Evolutionary conservation across 805 yeast genomes (phyloP).

Genomic region (Sungouiozyma intestinalis): DNA sequence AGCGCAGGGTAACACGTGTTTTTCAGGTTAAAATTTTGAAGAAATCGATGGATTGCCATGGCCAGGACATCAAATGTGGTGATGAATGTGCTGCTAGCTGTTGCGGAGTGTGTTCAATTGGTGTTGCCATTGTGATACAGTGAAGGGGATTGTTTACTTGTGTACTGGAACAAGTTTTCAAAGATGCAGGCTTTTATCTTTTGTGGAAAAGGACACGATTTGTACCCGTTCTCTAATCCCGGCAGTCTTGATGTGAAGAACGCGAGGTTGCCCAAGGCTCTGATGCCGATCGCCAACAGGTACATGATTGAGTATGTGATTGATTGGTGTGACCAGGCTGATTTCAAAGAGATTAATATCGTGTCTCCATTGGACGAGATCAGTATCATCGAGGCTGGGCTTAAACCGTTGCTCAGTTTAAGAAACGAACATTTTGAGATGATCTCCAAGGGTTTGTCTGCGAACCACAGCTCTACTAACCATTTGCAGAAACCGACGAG

Average conservation of each 20-base stretch:
- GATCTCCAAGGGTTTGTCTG: conserved; percentile 14
- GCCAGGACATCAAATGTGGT: no score
- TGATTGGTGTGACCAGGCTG: conserved; percentile 88
- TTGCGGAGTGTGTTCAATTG: no score
- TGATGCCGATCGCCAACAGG: conserved; percentile 79
- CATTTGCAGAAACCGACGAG: conserved; percentile 27
- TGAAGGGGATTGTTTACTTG: no score
- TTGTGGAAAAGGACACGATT: conserved; percentile 72
- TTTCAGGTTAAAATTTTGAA: neutral
- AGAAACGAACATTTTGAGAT: conserved; percentile 30
- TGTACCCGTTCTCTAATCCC: conserved; percentile 47
- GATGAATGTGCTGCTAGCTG: no score
- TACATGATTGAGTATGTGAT: conserved; percentile 83
- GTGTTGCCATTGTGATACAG: no score
- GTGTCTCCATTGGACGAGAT: conserved; percentile 42
- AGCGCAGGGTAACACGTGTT: neutral
- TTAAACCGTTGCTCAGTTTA: conserved; percentile 36
- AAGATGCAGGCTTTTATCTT: conserved; percentile 75
- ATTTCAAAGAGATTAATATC: conserved; percentile 59
- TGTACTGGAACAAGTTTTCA: no score
- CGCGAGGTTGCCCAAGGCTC: conserved; percentile 54
- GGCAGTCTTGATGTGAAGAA: conserved; percentile 1
- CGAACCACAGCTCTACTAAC: conserved; percentile 15
- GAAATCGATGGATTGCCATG: no score
- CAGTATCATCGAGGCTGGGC: conserved; percentile 37